Evolutionary conservation across 1,284 basidiomycete species (phyloP), one percentile per base, ranked within the genome.

Genomic region (Inonotus obliquus): DNA sequence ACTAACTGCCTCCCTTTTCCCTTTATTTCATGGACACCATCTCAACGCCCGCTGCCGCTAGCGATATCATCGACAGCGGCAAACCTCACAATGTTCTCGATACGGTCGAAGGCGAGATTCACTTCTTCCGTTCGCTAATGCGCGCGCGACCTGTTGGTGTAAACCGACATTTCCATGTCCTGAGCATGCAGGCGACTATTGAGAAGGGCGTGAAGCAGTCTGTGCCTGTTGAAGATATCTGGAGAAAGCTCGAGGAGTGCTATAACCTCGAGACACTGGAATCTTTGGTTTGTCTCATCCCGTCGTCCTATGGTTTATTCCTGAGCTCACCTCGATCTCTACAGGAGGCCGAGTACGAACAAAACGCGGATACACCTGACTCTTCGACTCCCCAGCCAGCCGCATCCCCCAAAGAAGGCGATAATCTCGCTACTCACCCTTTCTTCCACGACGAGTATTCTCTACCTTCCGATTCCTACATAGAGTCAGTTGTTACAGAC

Each of bases 1-100:
- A n/a, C n/a, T n/a, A n/a, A n/a, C n/a, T 57, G 98, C 94, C 54
- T 98, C 95, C 72, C 98, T 94, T 95, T 76, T 98, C 96, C 4
- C 98, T 27, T 17, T 32, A 25, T 17, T 27, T 11, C 29, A 70
- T 70, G 67, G 64, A 68, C 48, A 38, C 64, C 52, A 63, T 66
- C 53, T 64, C 65, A 45, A 60, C 64, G 17, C 54, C 63, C 21
- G 27, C 21, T 35, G 47, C 44, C 37, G 39, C n/a, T 19, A 37
- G 32, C 21, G 45, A 29, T 17, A 21, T n/a, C 19, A 7, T 44
- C 41, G 41, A 44, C 41, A 21, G 41, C 41, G 41, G 41, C 41
- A 41, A 60, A 51, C 29, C 51, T 11, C 53, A 65, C 14, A 65
- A 63, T 27, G 74, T 88, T 68, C 81, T 92, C 27, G 80, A 87